Evolutionary conservation across 495 filamentous ascomycete genomes (phyloP), one percentile per base, ranked within the genome.

Genomic region (Annulohypoxylon maeteangense): DNA sequence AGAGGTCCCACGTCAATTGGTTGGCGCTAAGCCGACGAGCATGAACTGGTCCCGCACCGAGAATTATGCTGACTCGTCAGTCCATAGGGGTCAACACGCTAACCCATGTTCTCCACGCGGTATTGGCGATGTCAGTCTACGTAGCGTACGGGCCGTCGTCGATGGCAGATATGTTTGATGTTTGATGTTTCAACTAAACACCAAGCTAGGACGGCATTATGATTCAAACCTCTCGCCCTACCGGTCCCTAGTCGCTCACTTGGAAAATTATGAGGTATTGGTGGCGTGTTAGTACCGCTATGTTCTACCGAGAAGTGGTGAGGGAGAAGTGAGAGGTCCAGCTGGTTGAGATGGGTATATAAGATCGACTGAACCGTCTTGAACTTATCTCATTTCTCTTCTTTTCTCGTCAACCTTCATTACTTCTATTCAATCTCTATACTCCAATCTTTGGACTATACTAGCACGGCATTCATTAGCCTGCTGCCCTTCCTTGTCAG

Each of bases 381-480:
- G 11, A 22, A 34, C 40, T 48, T 40, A 11, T 62, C 11, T n/a
- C 5, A 4, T 25, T 59, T 44, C 27, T 16, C 40, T n/a, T 14
- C 31, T 42, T 29, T n/a, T 40, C 31, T 42, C 50, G 12, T 1
- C 4, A 68, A 50, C 58, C 56, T 23, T 57, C 58, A 54, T 27
- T 63, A n/a, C 23, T 45, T 67, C 44, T 40, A 54, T 47, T 59
- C 57, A 62, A 57, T 57, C 31, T 68, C 50, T 62, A 57, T 50
- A 48, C 36, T 54, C 61, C 36, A 44, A 62, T 48, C 50, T 55
- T 62, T 53, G 0, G 11, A 48, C 16, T 20, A 44, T 48, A 54
- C 23, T 57, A 68, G 66, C 66, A 56, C n/a, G 57, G 62, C 66
- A 62, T 50, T 68, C 27, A 20, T 18, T 50, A 55, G 29, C 58